phyloP scores from a whole-genome alignment of 2,329 filamentous ascomycete genomes.

The Orbilia brochopaga region DNA sequence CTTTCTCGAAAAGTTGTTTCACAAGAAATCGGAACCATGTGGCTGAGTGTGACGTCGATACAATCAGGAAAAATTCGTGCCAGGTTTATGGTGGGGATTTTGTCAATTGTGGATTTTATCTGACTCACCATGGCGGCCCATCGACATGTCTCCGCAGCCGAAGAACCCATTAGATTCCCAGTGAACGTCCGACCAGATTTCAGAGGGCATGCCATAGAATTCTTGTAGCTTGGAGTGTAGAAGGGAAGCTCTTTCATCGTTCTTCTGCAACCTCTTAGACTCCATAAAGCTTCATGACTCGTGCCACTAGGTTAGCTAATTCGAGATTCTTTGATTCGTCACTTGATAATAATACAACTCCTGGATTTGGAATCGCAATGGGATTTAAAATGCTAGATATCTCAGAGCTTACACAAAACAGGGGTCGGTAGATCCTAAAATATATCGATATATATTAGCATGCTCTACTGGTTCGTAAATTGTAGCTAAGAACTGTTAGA shows the following conservation, averaged over 20 bases:
- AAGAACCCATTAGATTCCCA: constrained; percentile 46
- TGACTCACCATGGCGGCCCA: constrained; percentile 29
- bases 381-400: no score
- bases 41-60: constrained; percentile 10
- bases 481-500: no score
- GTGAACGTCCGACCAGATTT: constrained; percentile 38
- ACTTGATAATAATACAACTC: neutral
- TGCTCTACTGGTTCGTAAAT: no score
- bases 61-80: neutral
- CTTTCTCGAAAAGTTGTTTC: constrained; percentile 23
- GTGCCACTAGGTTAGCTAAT: neutral
- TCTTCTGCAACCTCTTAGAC: constrained; percentile 12
- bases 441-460: no score
- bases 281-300: constrained; percentile 17
- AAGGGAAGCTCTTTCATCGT: constrained; percentile 7
- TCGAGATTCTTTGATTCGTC: no score
- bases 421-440: no score
- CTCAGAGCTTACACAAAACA: no score
- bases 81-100: neutral
- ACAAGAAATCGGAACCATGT: constrained; percentile 42
- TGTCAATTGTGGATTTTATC: neutral
- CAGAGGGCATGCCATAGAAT: constrained; percentile 31
- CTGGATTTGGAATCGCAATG: no score
- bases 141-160: constrained; percentile 20
- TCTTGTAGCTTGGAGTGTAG: constrained; percentile 18